phyloP scores from a whole-genome alignment of 139 green algal genomes.

The Asterochloris sp. region DNA sequence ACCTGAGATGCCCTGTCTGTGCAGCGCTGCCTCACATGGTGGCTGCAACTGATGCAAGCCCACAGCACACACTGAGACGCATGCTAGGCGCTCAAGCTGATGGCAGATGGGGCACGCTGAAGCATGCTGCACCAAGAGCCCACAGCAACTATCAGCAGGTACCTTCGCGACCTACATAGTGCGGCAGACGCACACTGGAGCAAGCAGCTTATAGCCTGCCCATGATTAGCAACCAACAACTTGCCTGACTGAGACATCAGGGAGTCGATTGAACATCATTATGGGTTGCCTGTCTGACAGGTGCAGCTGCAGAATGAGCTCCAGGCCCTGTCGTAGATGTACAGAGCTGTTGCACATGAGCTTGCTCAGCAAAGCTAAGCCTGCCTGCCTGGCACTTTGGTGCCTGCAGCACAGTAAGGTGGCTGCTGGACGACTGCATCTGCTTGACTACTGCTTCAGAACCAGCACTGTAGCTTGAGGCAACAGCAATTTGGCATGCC shows the following conservation, averaged over 20 bases:
- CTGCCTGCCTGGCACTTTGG: slow-evolving; percentile 4
- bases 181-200: too few relatives aligned
- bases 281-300: slow-evolving; percentile 5
- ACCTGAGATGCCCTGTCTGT: too few relatives aligned
- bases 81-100: too few relatives aligned
- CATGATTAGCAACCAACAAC: background rate
- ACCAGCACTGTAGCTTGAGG: too few relatives aligned
- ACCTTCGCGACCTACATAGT: background rate
- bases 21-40: too few relatives aligned
- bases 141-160: background rate
- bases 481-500: too few relatives aligned
- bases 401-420: background rate
- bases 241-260: background rate
- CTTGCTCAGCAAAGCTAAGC: slow-evolving; percentile 28
- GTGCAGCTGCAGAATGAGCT: slow-evolving; percentile 22
- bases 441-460: too few relatives aligned
- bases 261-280: background rate
- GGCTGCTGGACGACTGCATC: too few relatives aligned
- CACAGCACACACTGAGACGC: too few relatives aligned
- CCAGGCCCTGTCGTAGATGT: slow-evolving; percentile 16
- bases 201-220: background rate
- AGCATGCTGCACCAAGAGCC: background rate
- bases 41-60: too few relatives aligned
- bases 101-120: background rate
- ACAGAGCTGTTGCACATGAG: slow-evolving; percentile 20